Evolutionary conservation across 495 filamentous ascomycete genomes (phyloP), one percentile per base, ranked within the genome.

Genomic region (Ramalina intermedia): DNA sequence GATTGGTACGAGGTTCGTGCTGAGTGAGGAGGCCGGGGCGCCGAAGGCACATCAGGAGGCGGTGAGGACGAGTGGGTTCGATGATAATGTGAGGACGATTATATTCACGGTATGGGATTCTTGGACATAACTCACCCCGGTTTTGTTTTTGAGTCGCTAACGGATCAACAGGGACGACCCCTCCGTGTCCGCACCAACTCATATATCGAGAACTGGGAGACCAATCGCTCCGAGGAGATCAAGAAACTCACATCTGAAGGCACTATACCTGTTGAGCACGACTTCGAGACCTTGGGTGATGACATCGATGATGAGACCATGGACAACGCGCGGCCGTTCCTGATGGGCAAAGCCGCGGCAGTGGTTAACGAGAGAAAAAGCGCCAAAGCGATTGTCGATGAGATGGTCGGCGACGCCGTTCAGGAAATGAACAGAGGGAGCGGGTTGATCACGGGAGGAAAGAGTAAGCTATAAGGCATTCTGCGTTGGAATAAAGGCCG

Each of bases 341-440:
- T 98, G 55, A 96, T 98, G 90, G 91, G 91, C 58, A 91, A 96
- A 71, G 91, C 87, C 36, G 82, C 91, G 20, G 89, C 91, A 21
- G 85, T 96, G 7, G 83, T 89, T 43, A 89, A 89, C 58, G 87
- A 96, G 67, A 85, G 82, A 75, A 93, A 93, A 79, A 64, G 77
- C 37, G 91, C 91, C 49, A 95, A 91, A 78, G 83, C 63, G 3
- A 87, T 98, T 55, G 83, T 98, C 41, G 90, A 98, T 61, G 91
- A 98, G 69, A 84, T 98, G 60, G 81, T 96, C 45, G 63, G 63
- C n/a, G 88, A 93, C 59, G 89, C 87, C 27, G 79, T 84, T 52
- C 72, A 65, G 49, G 75, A 75, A 61, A 56, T 94, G 52, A 67
- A 81, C 58, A 74, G 76, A 59, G 81, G 84, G 43, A 69, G 73